phyloP scores from a whole-genome alignment of 306 rosid genomes.

The Malus fusca region DNA sequence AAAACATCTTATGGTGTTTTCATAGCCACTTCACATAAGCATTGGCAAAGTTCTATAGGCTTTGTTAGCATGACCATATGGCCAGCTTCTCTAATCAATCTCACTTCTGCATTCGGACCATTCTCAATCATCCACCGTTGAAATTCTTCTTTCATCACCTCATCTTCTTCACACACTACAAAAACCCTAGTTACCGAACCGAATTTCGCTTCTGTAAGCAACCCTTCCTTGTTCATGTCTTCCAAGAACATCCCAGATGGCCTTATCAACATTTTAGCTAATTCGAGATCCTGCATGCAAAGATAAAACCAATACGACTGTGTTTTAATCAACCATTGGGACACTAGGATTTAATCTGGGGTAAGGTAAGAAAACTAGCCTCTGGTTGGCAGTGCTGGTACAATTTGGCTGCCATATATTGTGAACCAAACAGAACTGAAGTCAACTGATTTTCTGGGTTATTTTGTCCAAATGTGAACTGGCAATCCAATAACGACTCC shows the following conservation, averaged over 20 bases:
- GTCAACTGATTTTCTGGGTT: not conserved
- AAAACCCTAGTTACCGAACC: constrained; percentile 14
- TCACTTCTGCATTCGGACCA: constrained; percentile 4
- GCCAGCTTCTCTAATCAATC: constrained; percentile 1
- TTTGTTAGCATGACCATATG: constrained; percentile 31
- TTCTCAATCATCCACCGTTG: constrained; percentile 25
- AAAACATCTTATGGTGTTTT: not conserved
- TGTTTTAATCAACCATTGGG: not conserved
- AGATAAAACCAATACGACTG: not conserved
- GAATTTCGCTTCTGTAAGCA: constrained; percentile 15
- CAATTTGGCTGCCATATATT: constrained; percentile 10
- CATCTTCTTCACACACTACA: constrained; percentile 19
- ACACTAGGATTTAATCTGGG: too few species aligned
- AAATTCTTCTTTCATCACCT: constrained; percentile 19
- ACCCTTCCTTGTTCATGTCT: constrained; percentile 3
- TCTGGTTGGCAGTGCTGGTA: constrained; percentile 12
- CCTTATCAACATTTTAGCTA: constrained; percentile 14
- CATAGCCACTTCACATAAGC: constrained; percentile 4
- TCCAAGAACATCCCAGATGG: constrained; percentile 21
- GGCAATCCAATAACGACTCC: constrained; percentile 16
- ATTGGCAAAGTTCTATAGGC: constrained; percentile 15
- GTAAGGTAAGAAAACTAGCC: not conserved
- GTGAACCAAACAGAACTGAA: constrained; percentile 17
- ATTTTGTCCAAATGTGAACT: not conserved
- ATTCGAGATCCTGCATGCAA: constrained; percentile 24